Evolutionary conservation across 2,329 filamentous ascomycete genomes (phyloP).

Genomic region (Alternaria burnsii): DNA sequence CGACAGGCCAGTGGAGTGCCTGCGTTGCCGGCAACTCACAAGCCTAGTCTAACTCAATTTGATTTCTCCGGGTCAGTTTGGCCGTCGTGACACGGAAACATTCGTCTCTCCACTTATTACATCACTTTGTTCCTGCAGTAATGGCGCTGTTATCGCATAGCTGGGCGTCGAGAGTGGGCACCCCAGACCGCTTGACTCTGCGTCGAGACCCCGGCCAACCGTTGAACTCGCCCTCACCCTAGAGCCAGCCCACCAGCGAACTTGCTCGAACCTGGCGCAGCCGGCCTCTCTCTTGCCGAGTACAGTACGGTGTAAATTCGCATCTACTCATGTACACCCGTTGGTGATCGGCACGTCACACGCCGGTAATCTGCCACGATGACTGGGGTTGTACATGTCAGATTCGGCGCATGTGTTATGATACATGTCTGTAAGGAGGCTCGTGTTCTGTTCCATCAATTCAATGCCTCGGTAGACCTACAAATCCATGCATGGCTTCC

Average conservation of each 20-base stretch:
- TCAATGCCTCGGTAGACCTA: background rate
- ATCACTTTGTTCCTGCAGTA: constrained; percentile 38
- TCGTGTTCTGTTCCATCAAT: background rate
- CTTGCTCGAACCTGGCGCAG: background rate
- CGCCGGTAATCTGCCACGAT: constrained; percentile 9
- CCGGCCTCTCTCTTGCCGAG: background rate
- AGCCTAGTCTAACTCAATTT: constrained; percentile 48
- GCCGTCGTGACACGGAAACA: constrained; percentile 49
- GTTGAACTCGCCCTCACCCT: constrained; percentile 20
- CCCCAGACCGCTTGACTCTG: constrained; percentile 30
- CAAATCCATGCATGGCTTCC: background rate
- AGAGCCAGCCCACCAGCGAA: constrained; percentile 5
- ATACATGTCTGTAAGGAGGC: background rate
- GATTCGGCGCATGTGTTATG: background rate
- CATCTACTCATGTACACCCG: background rate
- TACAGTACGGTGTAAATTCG: background rate
- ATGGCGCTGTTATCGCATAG: constrained; percentile 8
- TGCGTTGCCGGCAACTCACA: constrained; percentile 46
- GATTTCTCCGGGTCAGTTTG: constrained; percentile 42
- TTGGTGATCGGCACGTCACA: constrained; percentile 8
- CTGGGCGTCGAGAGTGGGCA: constrained; percentile 23
- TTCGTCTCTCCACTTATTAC: constrained; percentile 51
- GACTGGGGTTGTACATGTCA: constrained; percentile 2
- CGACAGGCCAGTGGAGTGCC: constrained; percentile 48
- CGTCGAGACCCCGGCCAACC: constrained; percentile 21